Evolutionary conservation across 192 early-diverging fungal species (phyloP).

Genomic region (Umbelopsis sp.): DNA sequence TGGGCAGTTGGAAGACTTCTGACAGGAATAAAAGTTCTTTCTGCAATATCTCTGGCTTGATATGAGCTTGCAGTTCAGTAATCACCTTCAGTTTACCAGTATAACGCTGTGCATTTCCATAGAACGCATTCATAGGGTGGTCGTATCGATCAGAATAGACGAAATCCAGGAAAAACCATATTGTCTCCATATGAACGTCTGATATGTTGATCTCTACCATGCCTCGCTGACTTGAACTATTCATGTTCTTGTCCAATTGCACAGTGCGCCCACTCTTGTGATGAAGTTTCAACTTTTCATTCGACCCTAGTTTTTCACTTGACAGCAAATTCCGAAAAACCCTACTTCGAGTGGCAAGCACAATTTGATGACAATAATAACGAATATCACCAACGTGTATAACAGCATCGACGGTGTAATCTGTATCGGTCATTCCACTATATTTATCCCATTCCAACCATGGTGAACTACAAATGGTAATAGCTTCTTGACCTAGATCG

Average conservation of each 20-base stretch:
- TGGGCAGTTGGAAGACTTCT: slow-evolving; percentile 34
- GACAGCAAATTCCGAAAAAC: background rate
- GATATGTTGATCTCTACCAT: slow-evolving; percentile 20
- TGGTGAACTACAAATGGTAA: background rate
- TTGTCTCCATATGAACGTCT: slow-evolving; percentile 32
- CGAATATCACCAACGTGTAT: background rate
- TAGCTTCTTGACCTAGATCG: background rate
- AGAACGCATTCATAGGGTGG: slow-evolving; percentile 43
- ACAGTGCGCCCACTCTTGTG: background rate
- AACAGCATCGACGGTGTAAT: background rate
- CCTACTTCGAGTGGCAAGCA: background rate
- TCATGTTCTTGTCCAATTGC: background rate
- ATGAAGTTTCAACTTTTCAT: background rate
- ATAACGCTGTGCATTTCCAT: background rate
- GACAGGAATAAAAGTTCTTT: slow-evolving; percentile 42
- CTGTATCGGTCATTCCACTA: background rate
- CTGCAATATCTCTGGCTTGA: slow-evolving; percentile 26
- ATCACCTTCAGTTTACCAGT: background rate
- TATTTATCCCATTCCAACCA: background rate
- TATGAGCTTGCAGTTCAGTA: background rate
- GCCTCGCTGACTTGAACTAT: background rate
- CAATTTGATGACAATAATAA: background rate
- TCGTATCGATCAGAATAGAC: slow-evolving; percentile 53
- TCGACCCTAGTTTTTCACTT: background rate
- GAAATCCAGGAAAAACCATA: slow-evolving; percentile 52